Evolutionary conservation across 441 rosid genomes (phyloP).

Genomic region (Croton laevigatus): DNA sequence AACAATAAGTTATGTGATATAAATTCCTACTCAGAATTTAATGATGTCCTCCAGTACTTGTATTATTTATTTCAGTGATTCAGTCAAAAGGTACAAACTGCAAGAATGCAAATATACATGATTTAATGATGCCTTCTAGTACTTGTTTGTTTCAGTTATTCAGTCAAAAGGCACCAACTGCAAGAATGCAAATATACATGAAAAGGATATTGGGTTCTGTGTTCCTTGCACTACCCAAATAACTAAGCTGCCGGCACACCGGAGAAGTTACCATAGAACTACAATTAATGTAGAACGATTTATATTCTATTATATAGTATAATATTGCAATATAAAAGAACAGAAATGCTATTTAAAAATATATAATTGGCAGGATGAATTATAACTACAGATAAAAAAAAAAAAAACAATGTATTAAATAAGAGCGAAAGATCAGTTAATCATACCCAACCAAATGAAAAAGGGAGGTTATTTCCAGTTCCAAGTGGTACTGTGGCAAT

Average conservation of each 20-base stretch:
- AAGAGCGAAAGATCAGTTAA: slow-evolving; percentile 1
- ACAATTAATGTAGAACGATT: not conserved
- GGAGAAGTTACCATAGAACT: not conserved
- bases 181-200: not conserved
- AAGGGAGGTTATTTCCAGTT: slow-evolving; percentile 89
- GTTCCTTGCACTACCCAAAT: not conserved
- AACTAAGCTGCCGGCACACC: not conserved
- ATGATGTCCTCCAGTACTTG: not conserved
- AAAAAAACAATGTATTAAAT: not conserved
- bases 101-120: too few relatives aligned
- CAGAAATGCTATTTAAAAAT: not conserved
- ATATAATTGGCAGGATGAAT: not conserved
- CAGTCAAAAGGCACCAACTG: not conserved
- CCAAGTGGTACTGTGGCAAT: slow-evolving; percentile 83
- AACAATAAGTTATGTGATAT: slow-evolving; percentile 12
- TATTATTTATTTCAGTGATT: not conserved
- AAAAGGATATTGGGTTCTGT: not conserved
- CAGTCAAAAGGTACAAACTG: not conserved
- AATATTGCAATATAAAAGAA: not conserved
- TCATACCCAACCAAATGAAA: slow-evolving; percentile 89
- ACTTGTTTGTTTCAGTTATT: not conserved
- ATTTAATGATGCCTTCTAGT: not conserved
- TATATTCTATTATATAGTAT: not conserved
- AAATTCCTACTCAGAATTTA: not conserved
- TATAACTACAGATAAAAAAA: slow-evolving; percentile 4